These are phyloP conservation scores for Corniculantispora saksenae DNA, from an alignment of 2,329 filamentous ascomycete species.

Conservation along the genomic window DNA sequence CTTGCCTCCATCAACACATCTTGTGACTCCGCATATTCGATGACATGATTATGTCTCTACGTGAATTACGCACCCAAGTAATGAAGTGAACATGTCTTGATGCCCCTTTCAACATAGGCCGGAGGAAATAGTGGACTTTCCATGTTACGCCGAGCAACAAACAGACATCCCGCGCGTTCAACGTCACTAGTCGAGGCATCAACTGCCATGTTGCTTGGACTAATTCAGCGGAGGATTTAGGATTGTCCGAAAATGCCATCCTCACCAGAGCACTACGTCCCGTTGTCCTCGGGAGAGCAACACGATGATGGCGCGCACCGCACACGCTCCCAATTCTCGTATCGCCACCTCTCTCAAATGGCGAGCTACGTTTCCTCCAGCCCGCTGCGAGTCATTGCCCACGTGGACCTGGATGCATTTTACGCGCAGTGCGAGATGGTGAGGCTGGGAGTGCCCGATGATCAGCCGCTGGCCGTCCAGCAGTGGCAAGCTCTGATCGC, in stretches of 20 bases:
- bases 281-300: slow-evolving; percentile 29
- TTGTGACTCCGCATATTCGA: too few species aligned
- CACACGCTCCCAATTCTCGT: slow-evolving; percentile 73
- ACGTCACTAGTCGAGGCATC: too few species aligned
- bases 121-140: neutral
- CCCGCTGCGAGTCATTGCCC: slow-evolving; percentile 83
- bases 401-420: slow-evolving; percentile 96
- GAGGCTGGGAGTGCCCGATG: slow-evolving; percentile 70
- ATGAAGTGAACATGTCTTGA: neutral
- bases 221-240: neutral
- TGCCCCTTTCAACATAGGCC: too few species aligned
- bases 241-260: neutral
- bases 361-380: slow-evolving; percentile 68
- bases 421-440: slow-evolving; percentile 97
- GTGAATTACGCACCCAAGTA: too few species aligned
- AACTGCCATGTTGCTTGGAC: neutral
- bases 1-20: slow-evolving; percentile 2
- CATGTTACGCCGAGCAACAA: neutral
- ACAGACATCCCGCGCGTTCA: neutral
- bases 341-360: slow-evolving; percentile 77
- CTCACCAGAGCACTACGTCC: neutral
- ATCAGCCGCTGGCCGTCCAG: slow-evolving; percentile 85
- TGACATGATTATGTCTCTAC: neutral
- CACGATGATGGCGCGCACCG: slow-evolving; percentile 26
- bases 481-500: slow-evolving; percentile 80